Conservation (phyloP, 108 stramenopile species). For the Skeletonema potamos region DNA sequence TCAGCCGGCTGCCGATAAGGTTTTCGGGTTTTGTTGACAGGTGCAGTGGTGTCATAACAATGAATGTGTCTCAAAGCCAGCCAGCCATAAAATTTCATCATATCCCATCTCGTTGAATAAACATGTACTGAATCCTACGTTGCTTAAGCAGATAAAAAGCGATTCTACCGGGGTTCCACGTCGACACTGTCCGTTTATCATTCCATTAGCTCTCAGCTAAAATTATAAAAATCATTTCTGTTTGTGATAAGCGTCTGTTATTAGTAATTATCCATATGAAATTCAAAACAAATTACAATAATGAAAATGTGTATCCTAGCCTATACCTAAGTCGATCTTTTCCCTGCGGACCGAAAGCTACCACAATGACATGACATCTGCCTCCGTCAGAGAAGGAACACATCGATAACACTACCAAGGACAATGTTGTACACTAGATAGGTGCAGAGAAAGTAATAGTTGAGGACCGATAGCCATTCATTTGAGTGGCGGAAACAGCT, state of each 20-base stretch:
- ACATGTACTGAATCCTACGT: too few relatives aligned
- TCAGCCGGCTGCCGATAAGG: too few relatives aligned
- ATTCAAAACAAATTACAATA: too few relatives aligned
- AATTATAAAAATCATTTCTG: too few relatives aligned
- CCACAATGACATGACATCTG: background rate
- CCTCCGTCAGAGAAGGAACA: background rate
- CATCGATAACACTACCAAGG: too few relatives aligned
- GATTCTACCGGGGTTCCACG: background rate
- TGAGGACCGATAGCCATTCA: background rate
- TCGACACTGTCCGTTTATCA: background rate
- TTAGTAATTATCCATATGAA: too few relatives aligned
- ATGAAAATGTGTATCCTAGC: too few relatives aligned
- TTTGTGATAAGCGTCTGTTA: too few relatives aligned
- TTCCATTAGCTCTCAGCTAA: background rate
- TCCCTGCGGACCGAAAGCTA: background rate
- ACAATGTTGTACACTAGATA: background rate
- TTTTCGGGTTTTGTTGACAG: background rate
- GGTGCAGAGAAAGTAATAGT: background rate
- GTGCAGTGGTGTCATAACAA: background rate
- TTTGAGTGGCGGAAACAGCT: background rate
- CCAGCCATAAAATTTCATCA: background rate
- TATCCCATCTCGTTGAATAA: too few relatives aligned
- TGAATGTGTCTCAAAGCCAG: background rate
- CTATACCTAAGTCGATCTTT: background rate
- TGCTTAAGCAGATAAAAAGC: too few relatives aligned